phyloP scores from a whole-genome alignment of 192 early-diverging fungal species.

The Gorgonomyces haynaldii region DNA sequence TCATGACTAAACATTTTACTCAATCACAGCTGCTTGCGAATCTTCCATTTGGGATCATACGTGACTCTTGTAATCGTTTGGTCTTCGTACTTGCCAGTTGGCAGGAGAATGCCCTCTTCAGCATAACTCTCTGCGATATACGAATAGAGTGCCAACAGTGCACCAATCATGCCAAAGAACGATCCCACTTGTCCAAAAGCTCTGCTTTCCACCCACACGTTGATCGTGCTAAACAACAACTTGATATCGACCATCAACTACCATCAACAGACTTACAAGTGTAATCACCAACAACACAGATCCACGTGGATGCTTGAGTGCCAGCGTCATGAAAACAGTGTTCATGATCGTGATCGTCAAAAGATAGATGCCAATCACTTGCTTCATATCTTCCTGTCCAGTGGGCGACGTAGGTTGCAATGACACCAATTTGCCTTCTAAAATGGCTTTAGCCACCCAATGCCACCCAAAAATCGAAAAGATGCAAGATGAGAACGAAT shows the following conservation, averaged over 20 bases:
- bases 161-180: neutral
- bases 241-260: neutral
- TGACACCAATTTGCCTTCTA: neutral
- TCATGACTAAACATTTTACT: no score
- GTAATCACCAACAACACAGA: neutral
- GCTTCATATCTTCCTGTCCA: neutral
- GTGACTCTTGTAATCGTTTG: no score
- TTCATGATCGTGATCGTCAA: conserved; percentile 1
- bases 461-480: conserved; percentile 3
- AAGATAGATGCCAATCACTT: conserved; percentile 1
- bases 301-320: neutral
- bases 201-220: neutral
- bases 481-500: conserved; percentile 1
- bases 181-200: neutral
- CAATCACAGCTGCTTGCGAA: no score
- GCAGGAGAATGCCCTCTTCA: conserved; percentile 1
- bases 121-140: conserved; percentile 5
- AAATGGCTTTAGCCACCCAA: neutral
- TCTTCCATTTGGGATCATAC: no score
- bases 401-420: neutral
- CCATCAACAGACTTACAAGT: no score
- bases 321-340: neutral
- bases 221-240: neutral
- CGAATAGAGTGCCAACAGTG: neutral
- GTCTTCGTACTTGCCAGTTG: conserved; percentile 2